These are phyloP conservation scores for Fusarium stilboides DNA, from an alignment of 2,329 filamentous ascomycete species.

Conservation along the genomic window DNA sequence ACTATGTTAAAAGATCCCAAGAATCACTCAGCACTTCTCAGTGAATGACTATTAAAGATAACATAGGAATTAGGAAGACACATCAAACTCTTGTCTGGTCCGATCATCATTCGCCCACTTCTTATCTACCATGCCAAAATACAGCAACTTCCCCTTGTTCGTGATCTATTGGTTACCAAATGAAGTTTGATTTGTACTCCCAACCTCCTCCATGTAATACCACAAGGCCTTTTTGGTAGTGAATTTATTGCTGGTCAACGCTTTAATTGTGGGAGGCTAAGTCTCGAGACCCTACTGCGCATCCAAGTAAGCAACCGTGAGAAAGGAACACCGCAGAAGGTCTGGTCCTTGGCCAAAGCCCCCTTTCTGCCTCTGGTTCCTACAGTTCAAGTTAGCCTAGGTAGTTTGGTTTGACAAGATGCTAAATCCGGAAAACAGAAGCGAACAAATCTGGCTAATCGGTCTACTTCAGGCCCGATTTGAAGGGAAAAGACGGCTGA, in stretches of 20 bases:
- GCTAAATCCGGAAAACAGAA: conserved; percentile 58
- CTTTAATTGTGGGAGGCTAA: conserved; percentile 10
- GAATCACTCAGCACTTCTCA: neutral
- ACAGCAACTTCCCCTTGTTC: conserved; percentile 2
- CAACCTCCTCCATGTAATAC: conserved; percentile 38
- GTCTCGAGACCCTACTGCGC: conserved; percentile 26
- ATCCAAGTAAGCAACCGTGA: conserved; percentile 40
- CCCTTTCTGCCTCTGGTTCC: conserved; percentile 27
- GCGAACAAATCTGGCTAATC: conserved; percentile 57
- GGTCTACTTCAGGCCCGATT: conserved; percentile 30
- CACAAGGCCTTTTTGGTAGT: conserved; percentile 15
- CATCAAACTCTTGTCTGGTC: neutral
- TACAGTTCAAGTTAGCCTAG: conserved; percentile 24
- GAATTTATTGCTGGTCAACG: neutral
- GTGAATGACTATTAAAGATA: neutral
- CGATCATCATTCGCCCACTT: neutral
- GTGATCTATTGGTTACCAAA: conserved; percentile 47
- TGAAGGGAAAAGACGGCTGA: conserved; percentile 29
- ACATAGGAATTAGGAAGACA: neutral
- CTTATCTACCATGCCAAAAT: conserved; percentile 19
- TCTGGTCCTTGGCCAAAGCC: conserved; percentile 22
- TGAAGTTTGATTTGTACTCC: conserved; percentile 37
- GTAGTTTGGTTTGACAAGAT: conserved; percentile 42
- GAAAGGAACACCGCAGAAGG: conserved; percentile 39
- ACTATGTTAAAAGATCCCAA: neutral